A percentile compares a stretch with the other conserved stretches of the same genome.
Evolutionary conservation across 108 stramenopile genomes (phyloP).

Genomic region (Pseudonitzschia multistriata): DNA sequence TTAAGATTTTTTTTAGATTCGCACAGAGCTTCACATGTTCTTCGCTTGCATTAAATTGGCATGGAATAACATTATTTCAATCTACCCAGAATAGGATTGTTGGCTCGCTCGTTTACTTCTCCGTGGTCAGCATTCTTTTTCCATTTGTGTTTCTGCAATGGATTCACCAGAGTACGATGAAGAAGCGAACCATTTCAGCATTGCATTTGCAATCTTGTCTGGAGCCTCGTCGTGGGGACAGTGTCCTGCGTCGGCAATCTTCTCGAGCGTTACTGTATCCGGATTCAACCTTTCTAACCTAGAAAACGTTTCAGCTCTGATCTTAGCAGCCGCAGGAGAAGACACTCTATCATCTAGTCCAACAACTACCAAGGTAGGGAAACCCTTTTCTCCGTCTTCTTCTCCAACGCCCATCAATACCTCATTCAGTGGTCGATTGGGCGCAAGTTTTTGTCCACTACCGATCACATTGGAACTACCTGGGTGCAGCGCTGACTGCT

Average conservation of each 20-base stretch:
- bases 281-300: background rate
- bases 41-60: no score
- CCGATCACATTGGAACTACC: conserved; percentile 57
- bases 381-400: background rate
- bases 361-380: background rate
- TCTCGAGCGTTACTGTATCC: conserved; percentile 57
- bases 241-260: conserved; percentile 85
- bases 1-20: no score
- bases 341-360: conserved; percentile 3
- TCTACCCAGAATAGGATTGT: no score
- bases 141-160: background rate
- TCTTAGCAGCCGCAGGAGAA: background rate
- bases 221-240: conserved; percentile 95
- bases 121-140: no score
- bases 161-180: background rate
- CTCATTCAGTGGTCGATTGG: conserved; percentile 48
- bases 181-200: conserved; percentile 1
- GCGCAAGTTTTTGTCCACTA: conserved; percentile 47
- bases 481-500: conserved; percentile 28
- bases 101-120: no score
- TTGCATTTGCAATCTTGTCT: conserved; percentile 57
- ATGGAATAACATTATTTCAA: no score
- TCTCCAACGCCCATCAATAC: conserved; percentile 23
- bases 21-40: no score
- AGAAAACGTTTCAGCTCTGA: background rate